Percentiles rank a stretch among this genome's conserved stretches.
These are phyloP conservation scores for Aspergillus chevalieri DNA, from an alignment of 2,329 filamentous ascomycete genomes.

Conservation along the genomic window DNA sequence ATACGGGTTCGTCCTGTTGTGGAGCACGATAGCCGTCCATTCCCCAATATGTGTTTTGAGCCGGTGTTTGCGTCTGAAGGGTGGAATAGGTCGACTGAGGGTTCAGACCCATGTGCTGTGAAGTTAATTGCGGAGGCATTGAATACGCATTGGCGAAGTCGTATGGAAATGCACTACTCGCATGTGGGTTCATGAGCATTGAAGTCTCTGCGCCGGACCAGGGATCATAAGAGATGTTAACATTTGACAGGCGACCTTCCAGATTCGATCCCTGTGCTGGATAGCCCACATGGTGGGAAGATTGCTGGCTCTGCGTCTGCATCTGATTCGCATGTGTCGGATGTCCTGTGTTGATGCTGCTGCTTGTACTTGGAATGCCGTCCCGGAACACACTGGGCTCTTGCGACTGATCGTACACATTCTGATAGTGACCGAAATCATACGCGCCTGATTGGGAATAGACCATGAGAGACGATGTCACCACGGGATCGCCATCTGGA, in stretches of 20 bases:
- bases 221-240: conserved; percentile 22
- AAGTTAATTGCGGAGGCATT: conserved; percentile 6
- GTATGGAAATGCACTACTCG: conserved; percentile 16
- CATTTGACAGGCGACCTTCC: conserved; percentile 18
- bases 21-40: background rate
- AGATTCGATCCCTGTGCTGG: conserved; percentile 5
- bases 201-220: conserved; percentile 10
- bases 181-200: conserved; percentile 18
- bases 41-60: conserved; percentile 7
- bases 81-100: conserved; percentile 5
- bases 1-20: conserved; percentile 1
- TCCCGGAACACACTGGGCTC: background rate
- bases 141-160: conserved; percentile 17
- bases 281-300: conserved; percentile 7
- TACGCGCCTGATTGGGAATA: conserved; percentile 11
- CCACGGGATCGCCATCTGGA: conserved; percentile 1
- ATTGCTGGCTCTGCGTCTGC: conserved; percentile 7
- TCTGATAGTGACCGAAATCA: conserved; percentile 5
- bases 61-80: conserved; percentile 4
- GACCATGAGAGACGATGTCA: conserved; percentile 8
- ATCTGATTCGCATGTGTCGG: conserved; percentile 10
- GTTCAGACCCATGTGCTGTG: conserved; percentile 7
- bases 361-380: background rate
- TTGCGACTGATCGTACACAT: conserved; percentile 5
- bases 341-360: conserved; percentile 2